Conservation (phyloP, 2,329 filamentous ascomycete species). For the Alternaria triticimaculans region DNA sequence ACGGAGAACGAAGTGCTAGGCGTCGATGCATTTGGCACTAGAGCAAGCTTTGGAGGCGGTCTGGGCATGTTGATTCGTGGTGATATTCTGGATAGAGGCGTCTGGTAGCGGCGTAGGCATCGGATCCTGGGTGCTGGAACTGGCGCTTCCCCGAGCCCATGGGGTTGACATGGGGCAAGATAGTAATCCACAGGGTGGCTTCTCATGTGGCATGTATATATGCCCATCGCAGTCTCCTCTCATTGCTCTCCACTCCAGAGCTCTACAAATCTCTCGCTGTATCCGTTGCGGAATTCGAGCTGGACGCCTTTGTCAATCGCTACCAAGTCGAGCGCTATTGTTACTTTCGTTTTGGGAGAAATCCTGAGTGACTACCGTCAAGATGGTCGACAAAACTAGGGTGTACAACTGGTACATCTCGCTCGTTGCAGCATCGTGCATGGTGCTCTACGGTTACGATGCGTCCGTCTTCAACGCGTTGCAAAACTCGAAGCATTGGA, state of each 20-base stretch:
- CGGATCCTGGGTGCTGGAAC: constrained; percentile 23
- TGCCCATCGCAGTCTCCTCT: constrained; percentile 7
- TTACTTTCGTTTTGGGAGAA: background rate
- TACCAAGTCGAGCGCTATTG: background rate
- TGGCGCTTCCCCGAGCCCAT: constrained; percentile 26
- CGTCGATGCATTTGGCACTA: constrained; percentile 16
- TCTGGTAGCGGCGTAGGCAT: constrained; percentile 1
- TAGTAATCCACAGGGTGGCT: constrained; percentile 19
- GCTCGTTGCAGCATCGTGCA: constrained; percentile 73
- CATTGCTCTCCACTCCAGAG: constrained; percentile 13
- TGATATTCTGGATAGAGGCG: constrained; percentile 26
- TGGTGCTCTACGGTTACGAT: constrained; percentile 79
- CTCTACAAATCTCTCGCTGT: constrained; percentile 24
- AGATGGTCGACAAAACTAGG: constrained; percentile 47
- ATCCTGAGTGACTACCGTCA: constrained; percentile 16
- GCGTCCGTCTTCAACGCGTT: constrained; percentile 76
- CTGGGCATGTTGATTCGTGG: constrained; percentile 41
- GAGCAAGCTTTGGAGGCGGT: constrained; percentile 27
- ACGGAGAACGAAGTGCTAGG: constrained; percentile 6
- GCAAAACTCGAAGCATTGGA: constrained; percentile 72
- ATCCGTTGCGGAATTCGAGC: constrained; percentile 21
- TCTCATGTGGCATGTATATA: constrained; percentile 30
- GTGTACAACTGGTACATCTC: constrained; percentile 68
- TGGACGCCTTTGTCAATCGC: constrained; percentile 1
- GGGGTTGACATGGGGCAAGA: constrained; percentile 21